A percentile compares a stretch with the other conserved stretches of the same genome.
Conservation (phyloP, 2,329 filamentous ascomycete genomes). For the Cyphellophora europaea region DNA sequence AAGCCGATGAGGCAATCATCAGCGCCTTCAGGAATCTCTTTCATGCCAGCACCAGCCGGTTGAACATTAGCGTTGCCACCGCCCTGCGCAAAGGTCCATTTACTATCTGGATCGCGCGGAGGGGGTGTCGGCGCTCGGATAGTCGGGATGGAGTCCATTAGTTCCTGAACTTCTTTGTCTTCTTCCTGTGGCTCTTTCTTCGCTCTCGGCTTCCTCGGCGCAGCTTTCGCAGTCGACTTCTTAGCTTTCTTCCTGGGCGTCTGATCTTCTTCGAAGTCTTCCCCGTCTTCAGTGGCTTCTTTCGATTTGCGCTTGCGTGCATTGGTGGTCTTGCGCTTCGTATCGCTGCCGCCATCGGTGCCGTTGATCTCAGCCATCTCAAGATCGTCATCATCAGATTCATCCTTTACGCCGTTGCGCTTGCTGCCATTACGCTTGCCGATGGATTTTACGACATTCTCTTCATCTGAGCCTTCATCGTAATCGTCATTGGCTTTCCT, state of each 20-base stretch:
- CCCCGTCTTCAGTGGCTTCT: constrained; percentile 36
- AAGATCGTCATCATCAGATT: constrained; percentile 22
- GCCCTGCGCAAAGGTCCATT: constrained; percentile 60
- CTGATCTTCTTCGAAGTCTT: constrained; percentile 36
- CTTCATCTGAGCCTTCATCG: constrained; percentile 47
- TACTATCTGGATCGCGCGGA: constrained; percentile 54
- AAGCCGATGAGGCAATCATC: constrained; percentile 86
- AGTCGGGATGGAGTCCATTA: constrained; percentile 78
- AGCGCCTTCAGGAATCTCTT: constrained; percentile 69
- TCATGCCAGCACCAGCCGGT: constrained; percentile 53
- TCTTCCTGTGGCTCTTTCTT: constrained; percentile 57
- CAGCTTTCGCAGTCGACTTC: constrained; percentile 26
- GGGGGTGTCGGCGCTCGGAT: constrained; percentile 79
- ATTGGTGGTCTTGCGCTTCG: constrained; percentile 21
- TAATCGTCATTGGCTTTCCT: constrained; percentile 62
- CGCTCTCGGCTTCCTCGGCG: constrained; percentile 41
- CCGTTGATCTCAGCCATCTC: constrained; percentile 15
- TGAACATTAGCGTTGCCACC: constrained; percentile 49
- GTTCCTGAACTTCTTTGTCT: constrained; percentile 65
- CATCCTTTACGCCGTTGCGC: constrained; percentile 18
- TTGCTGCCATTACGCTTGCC: constrained; percentile 5
- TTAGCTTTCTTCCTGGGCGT: constrained; percentile 39
- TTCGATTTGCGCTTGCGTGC: constrained; percentile 49
- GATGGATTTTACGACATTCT: constrained; percentile 32
- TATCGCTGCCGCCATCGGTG: constrained; percentile 25